Evolutionary conservation across 73 alveolate genomes (phyloP).

Genomic region (Paramecium biaurelia): DNA sequence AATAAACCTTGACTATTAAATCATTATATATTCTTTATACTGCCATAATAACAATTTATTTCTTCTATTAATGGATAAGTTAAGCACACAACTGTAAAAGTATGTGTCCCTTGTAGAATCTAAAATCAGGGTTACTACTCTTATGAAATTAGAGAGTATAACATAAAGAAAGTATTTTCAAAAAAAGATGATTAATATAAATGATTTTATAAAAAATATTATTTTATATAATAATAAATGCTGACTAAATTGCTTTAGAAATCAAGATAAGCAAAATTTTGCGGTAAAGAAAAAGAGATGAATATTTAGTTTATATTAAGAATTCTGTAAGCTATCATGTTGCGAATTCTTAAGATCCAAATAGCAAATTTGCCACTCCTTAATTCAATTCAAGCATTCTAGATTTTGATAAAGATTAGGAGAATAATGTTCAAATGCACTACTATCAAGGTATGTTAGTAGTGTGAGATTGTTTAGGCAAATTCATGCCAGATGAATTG

Average conservation of each 20-base stretch:
- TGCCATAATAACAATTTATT: background rate
- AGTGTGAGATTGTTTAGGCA: background rate
- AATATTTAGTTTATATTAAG: background rate
- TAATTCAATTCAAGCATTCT: constrained; percentile 27
- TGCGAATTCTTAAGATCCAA: background rate
- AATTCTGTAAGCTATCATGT: constrained; percentile 15
- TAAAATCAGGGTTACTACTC: background rate
- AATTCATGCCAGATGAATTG: constrained; percentile 63
- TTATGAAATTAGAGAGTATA: background rate
- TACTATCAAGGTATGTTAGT: background rate
- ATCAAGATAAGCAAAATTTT: background rate
- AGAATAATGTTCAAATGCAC: constrained; percentile 39
- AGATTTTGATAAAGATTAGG: constrained; percentile 24
- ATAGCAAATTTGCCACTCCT: background rate
- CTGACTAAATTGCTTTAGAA: background rate
- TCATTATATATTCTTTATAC: background rate
- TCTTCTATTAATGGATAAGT: background rate
- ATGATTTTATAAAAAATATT: background rate
- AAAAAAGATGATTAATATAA: background rate
- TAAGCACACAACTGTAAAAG: background rate
- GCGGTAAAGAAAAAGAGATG: background rate
- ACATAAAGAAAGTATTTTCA: background rate
- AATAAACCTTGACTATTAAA: background rate
- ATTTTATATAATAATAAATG: background rate
- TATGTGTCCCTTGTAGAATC: background rate